Conservation (phyloP, 2,329 filamentous ascomycete species). For the Ophiostoma perfectum region DNA sequence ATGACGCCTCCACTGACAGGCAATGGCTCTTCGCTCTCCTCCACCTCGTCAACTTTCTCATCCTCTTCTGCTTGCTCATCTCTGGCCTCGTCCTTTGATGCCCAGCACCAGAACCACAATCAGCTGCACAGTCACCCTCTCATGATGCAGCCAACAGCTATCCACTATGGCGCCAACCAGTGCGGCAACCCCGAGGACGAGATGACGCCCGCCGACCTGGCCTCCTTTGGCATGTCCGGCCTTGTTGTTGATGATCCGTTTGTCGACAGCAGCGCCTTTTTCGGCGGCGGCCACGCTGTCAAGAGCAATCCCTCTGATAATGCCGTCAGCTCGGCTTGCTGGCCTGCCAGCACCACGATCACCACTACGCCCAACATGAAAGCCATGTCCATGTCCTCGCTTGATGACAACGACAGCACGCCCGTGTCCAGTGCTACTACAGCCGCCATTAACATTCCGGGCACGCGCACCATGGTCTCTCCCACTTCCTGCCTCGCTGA, state of each 20-base stretch:
- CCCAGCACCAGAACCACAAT: constrained; percentile 11
- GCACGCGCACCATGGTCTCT: constrained; percentile 14
- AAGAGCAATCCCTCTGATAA: background rate
- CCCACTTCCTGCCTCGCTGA: constrained; percentile 23
- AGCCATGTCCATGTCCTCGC: constrained; percentile 7
- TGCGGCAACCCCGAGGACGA: background rate
- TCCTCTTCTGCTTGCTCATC: constrained; percentile 17
- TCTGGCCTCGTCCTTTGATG: constrained; percentile 21
- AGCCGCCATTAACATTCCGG: constrained; percentile 17
- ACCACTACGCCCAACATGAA: background rate
- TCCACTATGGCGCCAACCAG: constrained; percentile 1
- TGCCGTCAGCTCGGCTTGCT: constrained; percentile 4
- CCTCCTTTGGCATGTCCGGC: constrained; percentile 27
- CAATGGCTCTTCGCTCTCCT: constrained; percentile 19
- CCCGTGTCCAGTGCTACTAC: constrained; percentile 6
- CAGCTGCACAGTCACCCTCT: constrained; percentile 15
- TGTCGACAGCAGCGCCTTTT: constrained; percentile 22
- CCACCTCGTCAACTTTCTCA: constrained; percentile 18
- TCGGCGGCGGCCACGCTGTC: constrained; percentile 8
- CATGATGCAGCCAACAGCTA: constrained; percentile 8
- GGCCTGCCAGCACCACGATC: constrained; percentile 3
- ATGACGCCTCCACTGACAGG: constrained; percentile 23
- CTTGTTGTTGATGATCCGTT: constrained; percentile 33
- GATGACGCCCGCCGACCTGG: background rate
- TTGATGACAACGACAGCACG: constrained; percentile 19